Evolutionary conservation across 257 asterid species (phyloP).

Genomic region (Solanum gandarillasii): DNA sequence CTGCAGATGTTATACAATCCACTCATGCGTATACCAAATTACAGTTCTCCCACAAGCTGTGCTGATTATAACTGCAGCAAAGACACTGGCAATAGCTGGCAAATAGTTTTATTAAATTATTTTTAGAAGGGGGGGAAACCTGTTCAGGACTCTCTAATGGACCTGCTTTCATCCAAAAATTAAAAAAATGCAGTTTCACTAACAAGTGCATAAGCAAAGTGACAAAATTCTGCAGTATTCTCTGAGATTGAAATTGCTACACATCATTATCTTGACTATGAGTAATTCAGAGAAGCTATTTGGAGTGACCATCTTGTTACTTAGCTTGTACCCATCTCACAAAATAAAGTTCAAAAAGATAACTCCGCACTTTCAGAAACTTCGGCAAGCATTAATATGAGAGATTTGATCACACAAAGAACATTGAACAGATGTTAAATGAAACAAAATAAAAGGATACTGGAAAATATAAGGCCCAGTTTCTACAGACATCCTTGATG

Average conservation of each 20-base stretch:
- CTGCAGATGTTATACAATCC: neutral
- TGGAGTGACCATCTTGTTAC: neutral
- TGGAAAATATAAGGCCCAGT: slow-evolving; percentile 88
- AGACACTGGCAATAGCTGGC: neutral
- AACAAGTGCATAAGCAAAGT: neutral
- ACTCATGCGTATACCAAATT: neutral
- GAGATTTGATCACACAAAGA: neutral
- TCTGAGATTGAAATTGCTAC: neutral
- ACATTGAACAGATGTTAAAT: neutral
- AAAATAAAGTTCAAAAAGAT: neutral
- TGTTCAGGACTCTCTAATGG: neutral
- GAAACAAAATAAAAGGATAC: slow-evolving; percentile 47
- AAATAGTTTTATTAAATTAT: too few relatives aligned
- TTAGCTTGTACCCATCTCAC: neutral
- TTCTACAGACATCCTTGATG: slow-evolving; percentile 92
- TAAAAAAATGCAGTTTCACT: neutral
- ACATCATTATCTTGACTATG: neutral
- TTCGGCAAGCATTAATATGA: neutral
- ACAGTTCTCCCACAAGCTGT: neutral
- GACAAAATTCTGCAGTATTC: neutral
- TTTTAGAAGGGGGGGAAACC: neutral
- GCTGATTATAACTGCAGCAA: neutral
- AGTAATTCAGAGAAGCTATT: neutral
- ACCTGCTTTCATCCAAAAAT: neutral
- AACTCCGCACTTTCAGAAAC: neutral